Conservation (phyloP, 345 rosid genomes). For the Eutrema yunnanense region DNA sequence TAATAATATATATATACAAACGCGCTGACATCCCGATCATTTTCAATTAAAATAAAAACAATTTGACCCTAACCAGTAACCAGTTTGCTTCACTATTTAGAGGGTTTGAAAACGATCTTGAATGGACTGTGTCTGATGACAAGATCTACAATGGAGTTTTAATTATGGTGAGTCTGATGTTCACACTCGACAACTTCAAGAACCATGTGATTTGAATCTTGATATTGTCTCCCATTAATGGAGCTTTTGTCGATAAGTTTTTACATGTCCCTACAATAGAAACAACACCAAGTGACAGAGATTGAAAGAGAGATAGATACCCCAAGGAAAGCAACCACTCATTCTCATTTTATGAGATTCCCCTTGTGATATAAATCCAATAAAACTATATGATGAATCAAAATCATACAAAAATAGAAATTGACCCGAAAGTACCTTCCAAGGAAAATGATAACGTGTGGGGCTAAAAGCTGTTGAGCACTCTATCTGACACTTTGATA, state of each 20-base stretch:
- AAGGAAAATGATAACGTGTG: conserved; percentile 17
- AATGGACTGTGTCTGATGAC: conserved; percentile 11
- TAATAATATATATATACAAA: neutral
- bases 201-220: conserved; percentile 26
- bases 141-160: conserved; percentile 18
- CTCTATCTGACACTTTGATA: conserved; percentile 13
- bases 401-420: conserved; percentile 26
- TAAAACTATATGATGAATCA: neutral
- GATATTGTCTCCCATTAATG: conserved; percentile 15
- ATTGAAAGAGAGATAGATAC: conserved; percentile 19
- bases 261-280: conserved; percentile 24
- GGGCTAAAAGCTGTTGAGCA: conserved; percentile 16
- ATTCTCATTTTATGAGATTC: conserved; percentile 22
- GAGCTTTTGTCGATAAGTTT: conserved; percentile 22
- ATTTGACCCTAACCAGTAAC: neutral
- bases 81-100: conserved; percentile 2
- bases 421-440: conserved; percentile 3
- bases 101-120: conserved; percentile 5
- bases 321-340: conserved; percentile 22
- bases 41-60: neutral
- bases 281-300: conserved; percentile 14
- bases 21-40: neutral
- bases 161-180: conserved; percentile 1
- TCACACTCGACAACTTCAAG: conserved; percentile 21
- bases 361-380: conserved; percentile 17